phyloP scores from a whole-genome alignment of 148 eudicot species.

The Silene uniflora region DNA sequence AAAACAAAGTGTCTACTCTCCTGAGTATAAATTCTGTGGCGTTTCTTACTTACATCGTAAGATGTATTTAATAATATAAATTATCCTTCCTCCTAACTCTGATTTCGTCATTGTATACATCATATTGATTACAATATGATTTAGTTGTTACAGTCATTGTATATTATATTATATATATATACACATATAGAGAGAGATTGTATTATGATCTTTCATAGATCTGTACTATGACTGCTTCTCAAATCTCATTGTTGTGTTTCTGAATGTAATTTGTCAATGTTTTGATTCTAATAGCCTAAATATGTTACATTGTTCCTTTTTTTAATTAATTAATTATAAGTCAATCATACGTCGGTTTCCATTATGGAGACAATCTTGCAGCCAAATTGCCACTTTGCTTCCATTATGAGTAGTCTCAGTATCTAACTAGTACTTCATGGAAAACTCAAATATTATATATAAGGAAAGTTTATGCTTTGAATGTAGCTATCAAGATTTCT shows the following conservation, averaged over 20 bases:
- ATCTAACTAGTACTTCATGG: too few relatives aligned
- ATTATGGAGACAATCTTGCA: not conserved
- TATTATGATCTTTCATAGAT: too few relatives aligned
- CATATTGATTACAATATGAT: not conserved
- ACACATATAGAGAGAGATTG: too few relatives aligned
- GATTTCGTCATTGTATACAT: not conserved
- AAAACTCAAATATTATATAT: too few relatives aligned
- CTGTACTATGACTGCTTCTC: not conserved
- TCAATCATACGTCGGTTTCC: not conserved
- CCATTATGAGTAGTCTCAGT: too few relatives aligned
- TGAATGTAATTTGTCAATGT: not conserved
- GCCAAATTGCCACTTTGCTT: not conserved
- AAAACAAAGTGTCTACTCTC: not conserved
- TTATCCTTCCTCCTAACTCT: not conserved
- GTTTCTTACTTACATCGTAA: not conserved
- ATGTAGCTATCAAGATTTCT: constrained; percentile 1
- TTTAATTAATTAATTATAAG: not conserved
- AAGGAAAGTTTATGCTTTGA: too few relatives aligned
- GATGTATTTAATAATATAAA: not conserved
- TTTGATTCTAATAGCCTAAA: too few relatives aligned
- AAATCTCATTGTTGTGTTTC: not conserved
- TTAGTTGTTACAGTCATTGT: not conserved
- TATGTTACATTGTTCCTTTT: not conserved
- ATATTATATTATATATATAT: not conserved
- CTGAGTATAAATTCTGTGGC: not conserved